Percentiles rank a stretch among this genome's conserved stretches.
Conservation (phyloP, 1,284 basidiomycete species). For the Pyrrhoderma noxium region DNA sequence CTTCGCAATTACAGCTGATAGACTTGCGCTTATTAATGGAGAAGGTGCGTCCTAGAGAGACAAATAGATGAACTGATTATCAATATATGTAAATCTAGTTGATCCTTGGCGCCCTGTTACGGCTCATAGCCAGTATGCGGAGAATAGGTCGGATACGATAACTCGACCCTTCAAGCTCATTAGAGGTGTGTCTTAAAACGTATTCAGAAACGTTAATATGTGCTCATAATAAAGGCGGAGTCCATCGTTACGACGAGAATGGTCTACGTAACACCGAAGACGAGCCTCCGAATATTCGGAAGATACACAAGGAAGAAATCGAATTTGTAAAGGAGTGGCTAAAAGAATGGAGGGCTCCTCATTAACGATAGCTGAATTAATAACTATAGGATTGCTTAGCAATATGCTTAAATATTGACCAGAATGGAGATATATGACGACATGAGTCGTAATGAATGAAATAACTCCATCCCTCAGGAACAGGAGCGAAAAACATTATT, state of each 20-base stretch:
- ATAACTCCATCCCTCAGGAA: no score
- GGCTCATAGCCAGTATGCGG: conserved; percentile 76
- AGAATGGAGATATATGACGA: no score
- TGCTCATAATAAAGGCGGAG: conserved; percentile 62
- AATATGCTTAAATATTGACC: no score
- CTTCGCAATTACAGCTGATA: conserved; percentile 66
- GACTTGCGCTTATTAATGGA: conserved; percentile 83
- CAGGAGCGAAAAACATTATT: no score
- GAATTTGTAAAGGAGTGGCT: conserved; percentile 81
- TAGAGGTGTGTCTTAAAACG: conserved; percentile 48
- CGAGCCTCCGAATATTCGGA: conserved; percentile 75
- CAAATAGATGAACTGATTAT: conserved; percentile 3
- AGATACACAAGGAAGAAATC: conserved; percentile 78
- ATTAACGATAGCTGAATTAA: no score
- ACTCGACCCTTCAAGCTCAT: conserved; percentile 86
- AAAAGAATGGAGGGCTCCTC: conserved; percentile 52
- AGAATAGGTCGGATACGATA: conserved; percentile 62
- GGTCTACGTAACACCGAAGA: conserved; percentile 57
- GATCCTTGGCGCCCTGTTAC: conserved; percentile 90
- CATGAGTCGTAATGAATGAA: no score
- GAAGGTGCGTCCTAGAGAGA: conserved; percentile 51
- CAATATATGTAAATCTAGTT: conserved; percentile 44
- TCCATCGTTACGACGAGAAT: conserved; percentile 90
- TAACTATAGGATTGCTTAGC: no score
- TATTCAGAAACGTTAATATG: not conserved